Percentiles rank a stretch among this genome's conserved stretches.
These are phyloP conservation scores for Lactarius evosmus DNA, from an alignment of 768 basidiomycete species.

Conservation along the genomic window DNA sequence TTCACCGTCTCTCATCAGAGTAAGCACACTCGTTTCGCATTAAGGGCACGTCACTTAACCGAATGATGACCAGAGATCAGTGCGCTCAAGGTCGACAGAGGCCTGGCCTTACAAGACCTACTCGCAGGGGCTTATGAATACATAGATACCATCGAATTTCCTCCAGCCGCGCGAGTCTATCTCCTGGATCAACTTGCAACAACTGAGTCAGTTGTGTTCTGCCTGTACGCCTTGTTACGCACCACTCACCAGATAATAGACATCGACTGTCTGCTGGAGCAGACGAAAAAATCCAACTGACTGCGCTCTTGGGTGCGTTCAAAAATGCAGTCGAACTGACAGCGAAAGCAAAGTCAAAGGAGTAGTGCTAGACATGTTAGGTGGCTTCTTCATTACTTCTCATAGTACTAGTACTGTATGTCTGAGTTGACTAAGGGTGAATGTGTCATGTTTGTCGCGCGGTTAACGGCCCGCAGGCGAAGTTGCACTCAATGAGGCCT, in stretches of 20 bases:
- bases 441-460: background rate
- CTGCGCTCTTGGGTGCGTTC: constrained; percentile 87
- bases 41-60: background rate
- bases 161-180: constrained; percentile 83
- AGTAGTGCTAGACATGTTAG: constrained; percentile 19
- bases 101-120: constrained; percentile 92
- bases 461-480: constrained; percentile 5
- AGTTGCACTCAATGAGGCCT: background rate
- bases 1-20: constrained; percentile 89
- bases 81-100: constrained; percentile 84
- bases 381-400: constrained; percentile 11
- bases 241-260: constrained; percentile 41
- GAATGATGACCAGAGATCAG: constrained; percentile 64
- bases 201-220: constrained; percentile 68
- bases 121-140: constrained; percentile 91
- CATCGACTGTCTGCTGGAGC: constrained; percentile 90
- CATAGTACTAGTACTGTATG: no score
- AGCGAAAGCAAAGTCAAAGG: constrained; percentile 37
- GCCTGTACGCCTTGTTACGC: background rate
- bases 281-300: constrained; percentile 91
- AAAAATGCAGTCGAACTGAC: constrained; percentile 87
- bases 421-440: no score
- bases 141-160: constrained; percentile 79
- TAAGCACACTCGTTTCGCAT: constrained; percentile 35
- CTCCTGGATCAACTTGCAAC: constrained; percentile 91